Evolutionary conservation across 768 basidiomycete genomes (phyloP).

Genomic region (Boletus rubroflammeus): DNA sequence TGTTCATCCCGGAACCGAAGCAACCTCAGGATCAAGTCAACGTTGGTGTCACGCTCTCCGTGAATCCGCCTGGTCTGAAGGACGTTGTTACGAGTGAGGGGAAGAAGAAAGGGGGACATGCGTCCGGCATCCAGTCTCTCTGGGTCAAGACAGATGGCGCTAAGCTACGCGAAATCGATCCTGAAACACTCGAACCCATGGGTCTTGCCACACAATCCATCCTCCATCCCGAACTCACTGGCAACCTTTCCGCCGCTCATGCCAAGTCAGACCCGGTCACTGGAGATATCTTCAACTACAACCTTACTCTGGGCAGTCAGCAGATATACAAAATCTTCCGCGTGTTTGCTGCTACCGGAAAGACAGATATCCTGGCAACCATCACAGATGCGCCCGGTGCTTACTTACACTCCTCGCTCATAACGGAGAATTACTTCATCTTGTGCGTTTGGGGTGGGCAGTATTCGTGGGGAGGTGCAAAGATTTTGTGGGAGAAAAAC

Average conservation of each 20-base stretch:
- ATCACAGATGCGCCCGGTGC: constrained; percentile 38
- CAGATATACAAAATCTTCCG: constrained; percentile 35
- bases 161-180: constrained; percentile 32
- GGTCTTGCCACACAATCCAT: constrained; percentile 25
- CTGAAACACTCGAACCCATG: constrained; percentile 37
- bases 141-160: constrained; percentile 33
- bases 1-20: constrained; percentile 24
- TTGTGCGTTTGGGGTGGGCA: constrained; percentile 35
- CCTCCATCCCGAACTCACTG: constrained; percentile 34
- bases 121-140: constrained; percentile 25
- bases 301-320: constrained; percentile 26
- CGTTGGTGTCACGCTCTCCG: constrained; percentile 29
- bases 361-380: constrained; percentile 34
- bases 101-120: constrained; percentile 23
- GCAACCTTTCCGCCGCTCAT: constrained; percentile 35
- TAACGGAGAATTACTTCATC: constrained; percentile 37
- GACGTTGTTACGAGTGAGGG: constrained; percentile 19
- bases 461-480: constrained; percentile 27
- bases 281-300: constrained; percentile 37
- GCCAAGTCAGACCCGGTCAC: constrained; percentile 35
- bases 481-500: constrained; percentile 32
- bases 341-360: constrained; percentile 29
- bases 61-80: constrained; percentile 27
- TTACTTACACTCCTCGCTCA: constrained; percentile 37
- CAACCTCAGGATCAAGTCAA: constrained; percentile 11